Evolutionary conservation across 106 monocot species (phyloP), one percentile per base, ranked within the genome.

Genomic region (Cymbidium sinense): DNA sequence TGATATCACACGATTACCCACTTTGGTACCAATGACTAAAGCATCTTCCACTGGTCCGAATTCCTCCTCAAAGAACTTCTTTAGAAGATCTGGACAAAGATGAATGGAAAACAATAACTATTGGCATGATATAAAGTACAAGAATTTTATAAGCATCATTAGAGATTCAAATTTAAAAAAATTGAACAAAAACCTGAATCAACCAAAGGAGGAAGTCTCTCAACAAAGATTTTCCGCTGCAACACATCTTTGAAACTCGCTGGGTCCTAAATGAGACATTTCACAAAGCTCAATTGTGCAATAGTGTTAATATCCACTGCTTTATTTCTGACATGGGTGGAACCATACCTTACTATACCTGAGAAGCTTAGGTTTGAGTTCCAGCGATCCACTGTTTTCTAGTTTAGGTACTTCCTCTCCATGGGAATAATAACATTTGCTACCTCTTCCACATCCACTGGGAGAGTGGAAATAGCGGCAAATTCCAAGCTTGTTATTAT

Each of bases 21-120:
- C 44, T 69, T 70, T 74, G 18, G 34, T 70, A 6, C 50, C 79
- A 9, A 82, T 75, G 31, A 85, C 79, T 13, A 67, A 65, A 20
- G 85, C 81, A 36, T 85, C 82, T 34, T 78, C 76, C 27, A 85
- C 85, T 20, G 82, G 80, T 61, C 85, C 85, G 36, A 85, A 85
- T 39, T 85, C 47, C 13, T 55, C 75, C 69, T 75, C 34, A 25
- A 81, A 82, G 70, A 79, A 79, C 44, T 82, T 79, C 75, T 76
- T 82, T 18, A 85, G 82, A 44, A 75, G 34, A 21, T 82, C 82
- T 85, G 79, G 12, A 41, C 33, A 8, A 62, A 62, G 61, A 28
- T 9, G 17, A 15, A 54, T 7, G 69, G 29, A 31, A 69, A 69
- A 15, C 17, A 15, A 17, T 11, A n/a, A 28, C 7, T 64, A 23